Evolutionary conservation across 345 rosid genomes (phyloP).

Genomic region (Salix suchowensis): DNA sequence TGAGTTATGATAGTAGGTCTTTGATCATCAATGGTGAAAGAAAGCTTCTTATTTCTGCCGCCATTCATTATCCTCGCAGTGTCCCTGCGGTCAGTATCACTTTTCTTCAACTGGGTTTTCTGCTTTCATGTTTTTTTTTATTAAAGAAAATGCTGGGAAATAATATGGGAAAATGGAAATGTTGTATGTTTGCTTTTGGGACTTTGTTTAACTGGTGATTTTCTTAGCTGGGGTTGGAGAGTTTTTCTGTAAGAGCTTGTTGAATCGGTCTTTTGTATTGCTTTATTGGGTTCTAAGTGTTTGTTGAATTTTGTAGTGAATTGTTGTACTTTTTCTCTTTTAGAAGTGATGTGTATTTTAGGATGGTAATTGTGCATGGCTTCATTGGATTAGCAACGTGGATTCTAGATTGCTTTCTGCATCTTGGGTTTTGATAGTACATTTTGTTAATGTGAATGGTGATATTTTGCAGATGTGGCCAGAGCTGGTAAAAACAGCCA

Average conservation of each 20-base stretch:
- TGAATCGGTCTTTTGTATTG: neutral
- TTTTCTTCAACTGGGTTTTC: neutral
- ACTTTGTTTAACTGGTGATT: no score
- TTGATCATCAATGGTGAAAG: conserved; percentile 51
- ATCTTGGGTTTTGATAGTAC: neutral
- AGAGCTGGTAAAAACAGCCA: conserved; percentile 71
- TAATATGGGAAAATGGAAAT: no score
- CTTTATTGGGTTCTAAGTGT: neutral
- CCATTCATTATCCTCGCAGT: conserved; percentile 74
- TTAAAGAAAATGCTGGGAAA: neutral
- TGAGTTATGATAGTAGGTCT: conserved; percentile 57
- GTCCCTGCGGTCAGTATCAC: conserved; percentile 50
- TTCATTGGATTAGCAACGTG: neutral
- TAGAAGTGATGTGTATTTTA: no score
- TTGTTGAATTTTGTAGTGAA: neutral
- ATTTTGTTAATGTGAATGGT: conserved; percentile 1
- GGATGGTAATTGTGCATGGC: no score
- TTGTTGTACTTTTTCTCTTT: no score
- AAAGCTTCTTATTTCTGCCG: conserved; percentile 64
- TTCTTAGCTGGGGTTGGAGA: no score
- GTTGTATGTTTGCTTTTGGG: no score
- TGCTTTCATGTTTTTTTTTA: neutral
- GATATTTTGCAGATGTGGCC: conserved; percentile 75
- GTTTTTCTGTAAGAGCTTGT: no score
- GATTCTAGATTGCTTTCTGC: neutral